Conservation (phyloP, 1,284 basidiomycete genomes). For the Sporisorium iseilematis-ciliati region DNA sequence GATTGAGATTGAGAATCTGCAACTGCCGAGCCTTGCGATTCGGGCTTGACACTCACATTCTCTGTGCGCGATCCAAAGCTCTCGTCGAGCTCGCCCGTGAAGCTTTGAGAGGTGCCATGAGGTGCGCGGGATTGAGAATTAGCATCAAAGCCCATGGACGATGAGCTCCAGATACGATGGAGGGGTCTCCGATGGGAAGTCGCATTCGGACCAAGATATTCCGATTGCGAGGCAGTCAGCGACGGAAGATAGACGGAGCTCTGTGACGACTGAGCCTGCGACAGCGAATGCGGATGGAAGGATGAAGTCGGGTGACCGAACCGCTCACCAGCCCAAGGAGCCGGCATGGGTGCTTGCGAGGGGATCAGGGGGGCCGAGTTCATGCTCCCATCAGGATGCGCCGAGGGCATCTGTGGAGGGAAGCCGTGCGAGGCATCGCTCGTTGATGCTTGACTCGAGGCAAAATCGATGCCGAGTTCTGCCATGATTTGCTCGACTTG, state of each 20-base stretch:
- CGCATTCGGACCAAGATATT: slow-evolving; percentile 35
- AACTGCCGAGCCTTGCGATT: background rate
- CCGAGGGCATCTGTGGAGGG: slow-evolving; percentile 3
- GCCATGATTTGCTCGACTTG: slow-evolving; percentile 40
- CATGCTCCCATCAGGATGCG: background rate
- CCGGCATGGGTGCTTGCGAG: slow-evolving; percentile 16
- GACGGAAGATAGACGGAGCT: slow-evolving; percentile 34
- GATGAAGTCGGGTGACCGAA: slow-evolving; percentile 4
- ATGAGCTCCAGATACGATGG: slow-evolving; percentile 25
- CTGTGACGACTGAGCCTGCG: slow-evolving; percentile 35
- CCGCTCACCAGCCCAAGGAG: slow-evolving; percentile 21
- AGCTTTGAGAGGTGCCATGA: slow-evolving; percentile 2
- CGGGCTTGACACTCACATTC: background rate
- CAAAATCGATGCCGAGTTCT: slow-evolving; percentile 31
- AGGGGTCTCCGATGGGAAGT: slow-evolving; percentile 30
- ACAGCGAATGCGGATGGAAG: slow-evolving; percentile 9
- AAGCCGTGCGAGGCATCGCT: slow-evolving; percentile 8
- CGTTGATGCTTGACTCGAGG: slow-evolving; percentile 7
- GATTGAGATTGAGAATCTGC: background rate
- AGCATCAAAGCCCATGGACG: slow-evolving; percentile 17
- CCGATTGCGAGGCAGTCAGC: slow-evolving; percentile 27
- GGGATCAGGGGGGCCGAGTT: slow-evolving; percentile 19
- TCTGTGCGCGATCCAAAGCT: slow-evolving; percentile 1
- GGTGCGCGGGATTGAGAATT: slow-evolving; percentile 16
- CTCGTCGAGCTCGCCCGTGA: slow-evolving; percentile 10